phyloP scores from a whole-genome alignment of 176 grass and related monocot species.

The bread wheat (Triticum aestivum) region IWGSC_CS_RefSeq_v2.1 NC_057806.1:329719893-329720392 shows the following conservation, averaged over 20 bases:
- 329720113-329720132: not conserved
- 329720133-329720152: not conserved
- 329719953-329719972: not conserved
- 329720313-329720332: slow-evolving; percentile 77
- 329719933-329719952: not conserved
- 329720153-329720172: not conserved
- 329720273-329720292: slow-evolving; percentile 88
- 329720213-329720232: not conserved
- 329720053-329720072: not conserved
- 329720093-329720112: not conserved
- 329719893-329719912: not conserved
- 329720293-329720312: slow-evolving; percentile 78
- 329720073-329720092: not conserved
- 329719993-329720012: not conserved
- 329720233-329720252: not conserved
- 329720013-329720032: not conserved
- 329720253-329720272: slow-evolving; percentile 78
- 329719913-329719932: not conserved
- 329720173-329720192: not conserved
- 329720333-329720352: slow-evolving; percentile 73
- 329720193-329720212: not conserved
- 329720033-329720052: not conserved
- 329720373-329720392: slow-evolving; percentile 59
- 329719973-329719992: not conserved
- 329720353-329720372: slow-evolving; percentile 53